Conservation (phyloP, 1,284 basidiomycete species). For the Xanthoconium separans region DNA sequence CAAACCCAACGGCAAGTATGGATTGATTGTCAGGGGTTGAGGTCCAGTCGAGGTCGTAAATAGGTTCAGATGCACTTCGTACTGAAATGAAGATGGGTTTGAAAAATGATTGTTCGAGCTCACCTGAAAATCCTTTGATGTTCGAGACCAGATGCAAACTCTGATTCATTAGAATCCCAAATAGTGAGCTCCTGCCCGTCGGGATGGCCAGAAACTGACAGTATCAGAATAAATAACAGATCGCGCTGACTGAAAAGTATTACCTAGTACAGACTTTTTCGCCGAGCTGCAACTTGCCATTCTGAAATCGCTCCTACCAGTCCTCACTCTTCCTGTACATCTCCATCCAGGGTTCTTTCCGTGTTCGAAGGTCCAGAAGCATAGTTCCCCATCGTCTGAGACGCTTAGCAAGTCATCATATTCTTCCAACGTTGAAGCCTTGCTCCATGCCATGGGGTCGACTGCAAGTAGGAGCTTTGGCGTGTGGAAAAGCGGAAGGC, state of each 20-base stretch:
- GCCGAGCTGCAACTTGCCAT: constrained; percentile 83
- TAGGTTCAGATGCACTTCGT: constrained; percentile 43
- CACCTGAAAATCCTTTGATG: constrained; percentile 63
- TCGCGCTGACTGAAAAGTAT: constrained; percentile 5
- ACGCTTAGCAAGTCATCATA: constrained; percentile 81
- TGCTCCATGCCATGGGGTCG: constrained; percentile 88
- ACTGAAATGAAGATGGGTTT: not conserved
- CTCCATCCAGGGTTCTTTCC: constrained; percentile 48
- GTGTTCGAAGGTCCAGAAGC: constrained; percentile 77
- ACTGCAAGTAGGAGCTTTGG: constrained; percentile 71
- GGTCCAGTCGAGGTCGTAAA: constrained; percentile 87
- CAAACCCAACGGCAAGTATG: constrained; percentile 84
- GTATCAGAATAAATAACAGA: constrained; percentile 8
- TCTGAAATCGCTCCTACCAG: constrained; percentile 60
- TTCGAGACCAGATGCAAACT: constrained; percentile 89
- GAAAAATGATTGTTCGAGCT: constrained; percentile 15
- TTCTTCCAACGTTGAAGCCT: constrained; percentile 40
- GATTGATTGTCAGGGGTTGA: constrained; percentile 88
- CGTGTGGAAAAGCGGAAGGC: constrained; percentile 48
- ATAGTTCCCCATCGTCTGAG: constrained; percentile 68
- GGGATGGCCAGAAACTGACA: constrained; percentile 51
- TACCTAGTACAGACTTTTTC: constrained; percentile 83
- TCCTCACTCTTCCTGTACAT: constrained; percentile 73
- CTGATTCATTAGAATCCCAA: constrained; percentile 93
- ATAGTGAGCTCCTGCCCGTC: constrained; percentile 81